Percentiles rank a stretch among this genome's conserved stretches.
Evolutionary conservation across 2,329 filamentous ascomycete genomes (phyloP).

Genomic region (Monosporascus sp.): DNA sequence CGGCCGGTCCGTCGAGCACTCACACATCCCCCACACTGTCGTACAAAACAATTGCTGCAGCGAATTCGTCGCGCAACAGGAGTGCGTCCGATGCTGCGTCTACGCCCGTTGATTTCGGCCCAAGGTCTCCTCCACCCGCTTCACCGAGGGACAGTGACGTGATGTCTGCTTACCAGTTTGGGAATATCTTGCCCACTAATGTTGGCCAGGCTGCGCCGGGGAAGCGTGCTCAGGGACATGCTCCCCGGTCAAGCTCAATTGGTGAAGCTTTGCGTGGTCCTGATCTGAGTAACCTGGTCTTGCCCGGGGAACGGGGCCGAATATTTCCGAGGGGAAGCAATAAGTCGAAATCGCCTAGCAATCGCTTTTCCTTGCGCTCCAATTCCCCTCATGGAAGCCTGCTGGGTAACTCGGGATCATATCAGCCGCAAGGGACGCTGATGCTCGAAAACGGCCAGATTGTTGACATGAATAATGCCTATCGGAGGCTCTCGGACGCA

Average conservation of each 20-base stretch:
- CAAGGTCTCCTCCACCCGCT: slow-evolving; percentile 27
- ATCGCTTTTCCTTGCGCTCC: slow-evolving; percentile 44
- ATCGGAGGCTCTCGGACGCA: slow-evolving; percentile 67
- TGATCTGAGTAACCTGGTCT: slow-evolving; percentile 45
- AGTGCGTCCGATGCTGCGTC: slow-evolving; percentile 52
- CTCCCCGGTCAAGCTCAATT: slow-evolving; percentile 36
- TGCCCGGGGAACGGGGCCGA: slow-evolving; percentile 41
- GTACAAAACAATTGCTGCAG: slow-evolving; percentile 26
- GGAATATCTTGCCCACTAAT: slow-evolving; percentile 50
- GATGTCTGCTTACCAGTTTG: slow-evolving; percentile 57
- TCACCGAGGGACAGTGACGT: slow-evolving; percentile 32
- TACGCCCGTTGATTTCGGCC: slow-evolving; percentile 44
- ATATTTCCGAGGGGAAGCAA: slow-evolving; percentile 36
- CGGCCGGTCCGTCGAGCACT: slow-evolving; percentile 34
- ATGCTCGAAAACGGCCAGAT: slow-evolving; percentile 57
- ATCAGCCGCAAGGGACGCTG: slow-evolving; percentile 32
- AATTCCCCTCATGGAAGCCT: slow-evolving; percentile 38
- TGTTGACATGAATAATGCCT: slow-evolving; percentile 65
- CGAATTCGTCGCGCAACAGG: slow-evolving; percentile 35
- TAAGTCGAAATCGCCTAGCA: slow-evolving; percentile 52
- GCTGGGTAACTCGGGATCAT: slow-evolving; percentile 31
- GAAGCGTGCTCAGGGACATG: slow-evolving; percentile 28
- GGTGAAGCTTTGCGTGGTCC: slow-evolving; percentile 50
- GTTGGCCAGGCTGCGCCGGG: slow-evolving; percentile 42
- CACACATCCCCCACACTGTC: slow-evolving; percentile 43